A percentile compares a stretch with the other conserved stretches of the same genome.
These are phyloP conservation scores for Cladophialophora exuberans DNA, from an alignment of 2,329 filamentous ascomycete genomes.

Conservation along the genomic window DNA sequence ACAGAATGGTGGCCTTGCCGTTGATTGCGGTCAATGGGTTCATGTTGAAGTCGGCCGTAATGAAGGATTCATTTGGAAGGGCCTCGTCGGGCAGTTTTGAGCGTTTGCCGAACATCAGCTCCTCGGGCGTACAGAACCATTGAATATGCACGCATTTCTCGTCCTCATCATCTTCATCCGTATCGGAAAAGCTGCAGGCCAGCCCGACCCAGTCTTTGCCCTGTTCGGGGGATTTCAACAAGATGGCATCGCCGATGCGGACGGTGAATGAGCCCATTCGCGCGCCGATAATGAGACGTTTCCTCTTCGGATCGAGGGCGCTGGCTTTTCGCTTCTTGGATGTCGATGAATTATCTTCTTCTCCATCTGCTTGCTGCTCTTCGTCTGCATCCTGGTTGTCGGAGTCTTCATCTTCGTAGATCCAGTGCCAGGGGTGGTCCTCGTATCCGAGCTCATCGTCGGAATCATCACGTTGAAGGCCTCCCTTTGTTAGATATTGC, in stretches of 20 bases:
- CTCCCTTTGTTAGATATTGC: slow-evolving; percentile 60
- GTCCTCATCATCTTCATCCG: slow-evolving; percentile 68
- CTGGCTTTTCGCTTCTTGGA: slow-evolving; percentile 33
- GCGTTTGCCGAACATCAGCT: slow-evolving; percentile 72
- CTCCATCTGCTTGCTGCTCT: no score
- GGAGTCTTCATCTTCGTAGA: slow-evolving; percentile 59
- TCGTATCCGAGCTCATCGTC: slow-evolving; percentile 82
- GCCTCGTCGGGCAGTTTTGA: slow-evolving; percentile 66
- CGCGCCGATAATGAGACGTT: slow-evolving; percentile 74
- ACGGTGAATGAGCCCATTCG: slow-evolving; percentile 81
- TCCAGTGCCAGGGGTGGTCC: slow-evolving; percentile 78
- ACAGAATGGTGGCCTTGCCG: slow-evolving; percentile 81
- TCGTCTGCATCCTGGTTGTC: slow-evolving; percentile 14
- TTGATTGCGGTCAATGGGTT: slow-evolving; percentile 90
- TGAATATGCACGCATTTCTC: slow-evolving; percentile 83
- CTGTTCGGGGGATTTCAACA: slow-evolving; percentile 83
- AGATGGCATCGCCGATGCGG: slow-evolving; percentile 76
- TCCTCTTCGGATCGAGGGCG: slow-evolving; percentile 26
- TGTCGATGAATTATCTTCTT: no score
- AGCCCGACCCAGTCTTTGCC: slow-evolving; percentile 93
- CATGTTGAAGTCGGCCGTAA: slow-evolving; percentile 82
- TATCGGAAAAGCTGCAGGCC: slow-evolving; percentile 78
- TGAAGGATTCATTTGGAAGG: slow-evolving; percentile 86
- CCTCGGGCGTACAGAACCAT: slow-evolving; percentile 88
- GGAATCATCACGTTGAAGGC: slow-evolving; percentile 74